Conservation (phyloP, 768 basidiomycete species). For the Hypholoma fasciculare region DNA sequence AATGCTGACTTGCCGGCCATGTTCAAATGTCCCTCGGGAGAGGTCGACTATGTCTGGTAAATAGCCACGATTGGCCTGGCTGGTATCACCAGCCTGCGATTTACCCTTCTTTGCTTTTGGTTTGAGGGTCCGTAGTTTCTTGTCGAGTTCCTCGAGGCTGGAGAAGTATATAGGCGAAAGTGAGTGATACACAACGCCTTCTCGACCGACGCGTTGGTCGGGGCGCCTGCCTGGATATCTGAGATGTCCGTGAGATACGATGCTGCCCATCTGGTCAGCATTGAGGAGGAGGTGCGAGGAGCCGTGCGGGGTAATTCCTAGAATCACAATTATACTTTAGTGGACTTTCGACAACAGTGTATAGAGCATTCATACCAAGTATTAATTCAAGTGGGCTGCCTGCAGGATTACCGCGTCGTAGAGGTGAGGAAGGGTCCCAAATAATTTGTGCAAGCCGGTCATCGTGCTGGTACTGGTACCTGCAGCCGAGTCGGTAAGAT, state of each 20-base stretch:
- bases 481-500: neutral
- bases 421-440: neutral
- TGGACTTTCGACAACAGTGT: neutral
- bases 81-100: constrained; percentile 31
- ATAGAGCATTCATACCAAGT: constrained; percentile 32
- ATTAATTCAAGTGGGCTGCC: constrained; percentile 36
- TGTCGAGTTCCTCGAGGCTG: constrained; percentile 27
- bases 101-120: constrained; percentile 39
- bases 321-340: neutral
- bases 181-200: constrained; percentile 28
- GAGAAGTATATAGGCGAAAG: constrained; percentile 45
- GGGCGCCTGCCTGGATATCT: neutral
- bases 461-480: constrained; percentile 30
- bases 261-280: constrained; percentile 27
- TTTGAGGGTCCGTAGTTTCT: constrained; percentile 39
- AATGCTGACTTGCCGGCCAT: constrained; percentile 38
- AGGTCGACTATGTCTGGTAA: constrained; percentile 17
- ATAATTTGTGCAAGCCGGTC: constrained; percentile 25
- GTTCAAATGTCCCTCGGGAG: constrained; percentile 45
- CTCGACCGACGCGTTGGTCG: constrained; percentile 26
- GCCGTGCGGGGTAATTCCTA: constrained; percentile 45
- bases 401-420: neutral
- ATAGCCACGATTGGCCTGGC: constrained; percentile 43
- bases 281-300: constrained; percentile 47
- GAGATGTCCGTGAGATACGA: neutral